A percentile compares a stretch with the other conserved stretches of the same genome.
phyloP scores from a whole-genome alignment of 768 basidiomycete species.

The Trametes cubensis region DNA sequence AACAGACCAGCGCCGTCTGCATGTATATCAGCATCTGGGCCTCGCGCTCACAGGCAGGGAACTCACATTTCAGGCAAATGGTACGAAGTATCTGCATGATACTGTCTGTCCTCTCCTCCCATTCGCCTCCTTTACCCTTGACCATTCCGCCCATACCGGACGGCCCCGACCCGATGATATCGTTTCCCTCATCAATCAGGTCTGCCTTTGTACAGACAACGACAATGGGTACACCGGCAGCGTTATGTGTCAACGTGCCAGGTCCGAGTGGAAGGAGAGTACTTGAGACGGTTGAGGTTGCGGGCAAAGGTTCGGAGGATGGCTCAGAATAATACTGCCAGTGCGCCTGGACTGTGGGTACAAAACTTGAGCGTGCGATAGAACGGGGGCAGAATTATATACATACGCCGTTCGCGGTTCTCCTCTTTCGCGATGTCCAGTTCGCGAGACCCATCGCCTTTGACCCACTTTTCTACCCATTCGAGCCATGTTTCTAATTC shows the following conservation, averaged over 20 bases:
- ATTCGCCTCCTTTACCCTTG: constrained; percentile 87
- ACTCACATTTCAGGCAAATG: constrained; percentile 89
- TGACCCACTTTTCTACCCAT: constrained; percentile 84
- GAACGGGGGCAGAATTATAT: constrained; percentile 3
- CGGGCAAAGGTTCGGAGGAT: constrained; percentile 62
- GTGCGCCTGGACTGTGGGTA: constrained; percentile 74
- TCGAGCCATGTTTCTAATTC: constrained; percentile 83
- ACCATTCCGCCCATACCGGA: constrained; percentile 90
- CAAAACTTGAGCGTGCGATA: constrained; percentile 9
- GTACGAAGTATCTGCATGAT: constrained; percentile 95
- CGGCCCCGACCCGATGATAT: constrained; percentile 67
- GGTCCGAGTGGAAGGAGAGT: constrained; percentile 81
- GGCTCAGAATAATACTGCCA: constrained; percentile 91
- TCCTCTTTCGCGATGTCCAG: constrained; percentile 78
- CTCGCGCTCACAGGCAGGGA: background rate
- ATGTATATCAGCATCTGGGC: background rate
- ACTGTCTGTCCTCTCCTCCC: constrained; percentile 95
- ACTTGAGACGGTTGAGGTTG: constrained; percentile 62
- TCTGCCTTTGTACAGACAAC: constrained; percentile 94
- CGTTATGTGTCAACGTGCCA: constrained; percentile 86
- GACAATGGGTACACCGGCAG: constrained; percentile 82
- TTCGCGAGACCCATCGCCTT: constrained; percentile 70
- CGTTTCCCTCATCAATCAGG: constrained; percentile 81
- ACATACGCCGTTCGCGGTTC: constrained; percentile 74
- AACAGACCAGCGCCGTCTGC: constrained; percentile 91